Evolutionary conservation across 768 basidiomycete species (phyloP), one percentile per base, ranked within the genome.

Genomic region (Favolaschia claudopus): DNA sequence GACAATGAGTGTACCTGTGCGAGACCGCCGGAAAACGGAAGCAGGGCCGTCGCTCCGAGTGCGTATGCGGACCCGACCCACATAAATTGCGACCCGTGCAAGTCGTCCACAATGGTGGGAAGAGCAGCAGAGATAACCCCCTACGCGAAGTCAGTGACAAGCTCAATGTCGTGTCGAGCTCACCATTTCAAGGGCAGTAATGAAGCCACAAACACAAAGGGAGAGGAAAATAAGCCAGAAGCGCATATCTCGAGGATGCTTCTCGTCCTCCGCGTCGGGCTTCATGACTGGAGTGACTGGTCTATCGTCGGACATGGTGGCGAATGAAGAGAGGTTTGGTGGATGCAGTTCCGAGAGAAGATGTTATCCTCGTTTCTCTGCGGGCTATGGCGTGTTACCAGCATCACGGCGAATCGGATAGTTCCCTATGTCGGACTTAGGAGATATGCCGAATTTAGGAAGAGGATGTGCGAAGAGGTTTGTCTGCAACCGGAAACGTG

Each of bases 71-170:
- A 63, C 15, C 62, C 65, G 5, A 70, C 65, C 72, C 72, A 73
- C 1, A 69, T 43, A 22, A 67, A 77, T 38, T 63, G 56, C 15
- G 51, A 63, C 22, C 67, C 69, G 32, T 70, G 24, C 3, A 78
- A 64, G 13, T 72, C 71, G 15, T 62, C 51, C 10, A 70, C 66
- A 20, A 79, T 77, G 34, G 63, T 62, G 0, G 70, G 72, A 5
- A 71, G 63, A 0, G 74, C 75, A 2, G 74, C 77, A 7, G 65
- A 58, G n/a, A n/a, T n/a, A n/a, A n/a, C n/a, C n/a, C n/a, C n/a
- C n/a, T n/a, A n/a, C n/a, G n/a, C n/a, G n/a, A n/a, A n/a, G n/a
- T n/a, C n/a, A n/a, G n/a, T n/a, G n/a, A n/a, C n/a, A n/a, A n/a
- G n/a, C n/a, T n/a, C n/a, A n/a, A n/a, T n/a, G n/a, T n/a, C n/a